Evolutionary conservation across 306 rosid species (phyloP), one percentile per base, ranked within the genome.

Genomic region (Acmispon strigosus): DNA sequence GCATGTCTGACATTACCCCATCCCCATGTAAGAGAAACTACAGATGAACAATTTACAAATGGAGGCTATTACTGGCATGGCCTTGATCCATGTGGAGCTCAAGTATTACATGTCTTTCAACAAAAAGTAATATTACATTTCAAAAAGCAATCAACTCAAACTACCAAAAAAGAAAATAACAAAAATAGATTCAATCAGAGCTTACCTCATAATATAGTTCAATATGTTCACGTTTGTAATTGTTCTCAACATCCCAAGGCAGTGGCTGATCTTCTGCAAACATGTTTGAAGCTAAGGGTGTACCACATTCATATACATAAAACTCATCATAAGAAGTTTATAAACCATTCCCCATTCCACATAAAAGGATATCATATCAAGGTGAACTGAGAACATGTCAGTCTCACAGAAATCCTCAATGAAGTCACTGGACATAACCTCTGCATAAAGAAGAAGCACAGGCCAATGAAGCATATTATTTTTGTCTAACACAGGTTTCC

Each of bases 321-420:
- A 76, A 57, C 17, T 47, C 55, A 54, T 12, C 5, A 44, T 13
- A 73, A 7, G 18, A 44, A 12, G 42, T 10, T 3, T 36, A 72
- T 42, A 44, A 15, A 68, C 17, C 71, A 66, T 69, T 71, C 39
- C 51, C 17, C 71, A 66, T 69, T 71, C 39, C 51, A 48, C 14
- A 66, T 34, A 66, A 56, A 93, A 89, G 99, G 99, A 94, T 94
- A 94, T 91, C 87, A 86, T 77, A 80, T 89, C 96, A 64, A 94
- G 91, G 87, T 90, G 97, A 76, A 66, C 87, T 10, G 92, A 76
- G 80, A 90, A 83, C 92, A 89, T 82, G 87, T 94, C 97, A 2
- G 87, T 84, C 96, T 94, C 98, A 4, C 95, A 90, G 74, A 90
- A 94, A 79, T 94, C 96, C 85, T 94, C 96, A 15, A 94, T 90